Base-by-base conservation (phyloP, 768 basidiomycete species). In the Lentinula boryana region DNA sequence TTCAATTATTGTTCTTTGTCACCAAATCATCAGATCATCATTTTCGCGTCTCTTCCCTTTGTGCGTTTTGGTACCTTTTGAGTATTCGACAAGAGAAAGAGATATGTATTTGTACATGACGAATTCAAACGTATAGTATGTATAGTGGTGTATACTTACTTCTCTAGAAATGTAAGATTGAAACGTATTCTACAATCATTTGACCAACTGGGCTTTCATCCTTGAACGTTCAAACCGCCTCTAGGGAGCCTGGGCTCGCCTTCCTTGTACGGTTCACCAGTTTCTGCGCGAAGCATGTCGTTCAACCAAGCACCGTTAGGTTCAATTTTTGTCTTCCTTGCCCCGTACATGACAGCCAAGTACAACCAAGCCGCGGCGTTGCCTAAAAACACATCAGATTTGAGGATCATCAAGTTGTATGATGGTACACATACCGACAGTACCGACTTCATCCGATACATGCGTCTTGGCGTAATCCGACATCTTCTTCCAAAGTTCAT, bases 261-360 rank as follows among this genome's bases (percentile, higher is more conserved):
- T 21, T 76, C 73, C 52, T 72, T 71, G 71, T 93, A 93, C 12
- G 75, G 78, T 70, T 92, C 87, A 32, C 84, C 84, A 35, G 87
- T 90, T 73, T 92, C 91, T 66, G 83, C 79, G 33, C 91, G 81
- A 65, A 90, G 72, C 74, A 93, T 70, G 69, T 93, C 91, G 66
- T 93, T 93, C 73, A 93, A 72, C 91, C 91, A 93, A 52, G 87
- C 86, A 41, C 91, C 91, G 12, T 87, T 83, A 23, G 91, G 91
- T 76, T 86, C 78, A 65, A 93, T 77, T 78, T 89, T 90, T 72
- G 84, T 78, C 9, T 89, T 89, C 62, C 89, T 87, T 61, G 67
- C 32, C 6, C 32, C 74, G 74, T 88, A 90, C 86, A 91, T 90
- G 58, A 91, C 88, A 8, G 91, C 91, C 58, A 93, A 75, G 70